A percentile compares a stretch with the other conserved stretches of the same genome.
These are phyloP conservation scores for Poteriospumella lacustris DNA, from an alignment of 108 stramenopile genomes.

Conservation along the genomic window DNA sequence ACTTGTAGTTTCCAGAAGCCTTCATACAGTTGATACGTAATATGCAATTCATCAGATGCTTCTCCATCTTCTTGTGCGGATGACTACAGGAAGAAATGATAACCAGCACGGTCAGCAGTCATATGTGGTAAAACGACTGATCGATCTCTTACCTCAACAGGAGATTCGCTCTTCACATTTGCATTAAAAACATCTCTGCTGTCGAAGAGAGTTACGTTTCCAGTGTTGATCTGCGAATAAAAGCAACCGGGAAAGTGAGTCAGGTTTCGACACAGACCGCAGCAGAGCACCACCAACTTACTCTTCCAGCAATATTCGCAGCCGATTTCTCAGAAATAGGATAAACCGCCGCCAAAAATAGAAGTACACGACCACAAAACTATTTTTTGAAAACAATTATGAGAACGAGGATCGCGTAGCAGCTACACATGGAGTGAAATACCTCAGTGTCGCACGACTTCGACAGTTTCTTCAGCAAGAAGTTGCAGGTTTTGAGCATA, in stretches of 20 bases:
- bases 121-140: not conserved
- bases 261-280: not conserved
- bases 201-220: not conserved
- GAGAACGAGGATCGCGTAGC: not conserved
- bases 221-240: not conserved
- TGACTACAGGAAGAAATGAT: not conserved
- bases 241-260: not conserved
- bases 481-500: constrained; percentile 23
- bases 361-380: constrained; percentile 21
- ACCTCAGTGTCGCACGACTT: constrained; percentile 29
- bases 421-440: not conserved
- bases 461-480: not conserved
- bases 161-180: not conserved
- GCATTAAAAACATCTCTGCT: not conserved
- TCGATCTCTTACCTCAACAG: not conserved
- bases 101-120: not conserved
- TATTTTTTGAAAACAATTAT: not conserved
- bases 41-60: not conserved
- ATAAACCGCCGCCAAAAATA: constrained; percentile 22
- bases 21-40: constrained; percentile 13
- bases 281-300: not conserved
- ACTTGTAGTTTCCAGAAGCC: constrained; percentile 6
- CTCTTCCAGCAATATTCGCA: not conserved
- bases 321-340: constrained; percentile 23
- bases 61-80: not conserved